Conservation (phyloP, 257 asterid species). For the Orobanche coerulescens region DNA sequence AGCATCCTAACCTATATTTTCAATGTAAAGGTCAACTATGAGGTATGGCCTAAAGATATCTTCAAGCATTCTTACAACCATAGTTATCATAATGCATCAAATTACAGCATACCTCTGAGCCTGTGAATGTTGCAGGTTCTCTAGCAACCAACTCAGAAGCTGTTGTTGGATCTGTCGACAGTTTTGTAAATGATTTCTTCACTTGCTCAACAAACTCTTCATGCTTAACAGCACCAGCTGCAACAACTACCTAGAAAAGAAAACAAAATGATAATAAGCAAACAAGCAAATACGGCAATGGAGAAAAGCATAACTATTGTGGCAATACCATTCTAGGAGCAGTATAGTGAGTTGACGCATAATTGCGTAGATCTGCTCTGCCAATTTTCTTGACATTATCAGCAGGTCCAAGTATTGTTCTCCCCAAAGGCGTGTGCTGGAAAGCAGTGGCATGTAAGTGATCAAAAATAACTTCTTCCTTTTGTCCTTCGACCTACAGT, state of each 20-base stretch:
- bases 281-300: not conserved
- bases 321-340: slow-evolving; percentile 63
- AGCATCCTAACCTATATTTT: slow-evolving; percentile 57
- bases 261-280: not conserved
- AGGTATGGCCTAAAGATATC: not conserved
- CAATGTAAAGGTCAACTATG: slow-evolving; percentile 15
- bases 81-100: slow-evolving; percentile 12
- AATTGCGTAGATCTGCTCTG: slow-evolving; percentile 42
- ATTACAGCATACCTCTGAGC: slow-evolving; percentile 64
- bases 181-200: slow-evolving; percentile 51
- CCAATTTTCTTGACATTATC: slow-evolving; percentile 54
- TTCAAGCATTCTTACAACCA: slow-evolving; percentile 14
- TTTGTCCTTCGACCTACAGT: slow-evolving; percentile 69
- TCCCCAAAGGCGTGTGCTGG: slow-evolving; percentile 76
- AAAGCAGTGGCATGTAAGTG: slow-evolving; percentile 89
- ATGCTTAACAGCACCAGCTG: slow-evolving; percentile 81
- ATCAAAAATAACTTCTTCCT: slow-evolving; percentile 83
- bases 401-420: slow-evolving; percentile 90
- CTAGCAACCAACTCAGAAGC: slow-evolving; percentile 57
- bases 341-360: slow-evolving; percentile 67
- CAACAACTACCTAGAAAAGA: slow-evolving; percentile 54
- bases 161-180: slow-evolving; percentile 50
- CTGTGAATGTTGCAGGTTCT: slow-evolving; percentile 75
- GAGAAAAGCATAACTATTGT: not conserved
- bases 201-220: slow-evolving; percentile 77